A percentile compares a stretch with the other conserved stretches of the same genome.
These are phyloP conservation scores for Melocanna baccifera DNA, from an alignment of 176 grass and related monocot genomes.

Conservation along the genomic window DNA sequence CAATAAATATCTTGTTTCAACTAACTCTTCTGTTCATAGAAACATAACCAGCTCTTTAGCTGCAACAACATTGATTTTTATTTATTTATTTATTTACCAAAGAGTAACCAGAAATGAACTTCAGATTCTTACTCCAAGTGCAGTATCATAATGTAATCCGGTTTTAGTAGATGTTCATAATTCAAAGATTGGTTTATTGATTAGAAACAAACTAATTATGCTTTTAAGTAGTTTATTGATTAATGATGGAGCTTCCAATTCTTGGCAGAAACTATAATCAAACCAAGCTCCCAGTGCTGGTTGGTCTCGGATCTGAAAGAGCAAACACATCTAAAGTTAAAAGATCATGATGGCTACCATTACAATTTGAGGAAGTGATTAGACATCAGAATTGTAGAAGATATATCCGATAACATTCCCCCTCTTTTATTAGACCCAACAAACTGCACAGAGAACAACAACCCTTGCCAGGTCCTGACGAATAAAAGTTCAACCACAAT, in stretches of 20 bases:
- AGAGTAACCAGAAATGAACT: not conserved
- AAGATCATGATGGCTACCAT: not conserved
- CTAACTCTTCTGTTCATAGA: not conserved
- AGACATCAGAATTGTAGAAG: not conserved
- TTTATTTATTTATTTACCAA: not conserved
- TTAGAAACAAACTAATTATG: not conserved
- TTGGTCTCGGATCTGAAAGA: not conserved
- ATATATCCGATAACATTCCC: not conserved
- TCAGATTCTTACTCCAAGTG: not conserved
- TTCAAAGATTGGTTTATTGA: not conserved
- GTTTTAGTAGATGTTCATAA: not conserved
- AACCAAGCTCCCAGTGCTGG: not conserved
- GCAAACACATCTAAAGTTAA: conserved; percentile 17
- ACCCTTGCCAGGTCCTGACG: not conserved
- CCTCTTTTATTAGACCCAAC: not conserved
- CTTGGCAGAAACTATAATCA: not conserved
- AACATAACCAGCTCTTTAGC: conserved; percentile 3
- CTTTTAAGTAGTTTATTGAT: not conserved
- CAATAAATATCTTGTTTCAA: conserved; percentile 6
- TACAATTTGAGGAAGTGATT: not conserved
- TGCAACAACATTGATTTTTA: not conserved
- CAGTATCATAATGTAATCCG: not conserved
- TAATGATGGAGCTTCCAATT: not conserved
- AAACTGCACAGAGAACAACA: not conserved
- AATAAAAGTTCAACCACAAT: not conserved